A percentile compares a stretch with the other conserved stretches of the same genome.
Conservation (phyloP, 2,329 filamentous ascomycete genomes). For the Sclerotinia minor region DNA sequence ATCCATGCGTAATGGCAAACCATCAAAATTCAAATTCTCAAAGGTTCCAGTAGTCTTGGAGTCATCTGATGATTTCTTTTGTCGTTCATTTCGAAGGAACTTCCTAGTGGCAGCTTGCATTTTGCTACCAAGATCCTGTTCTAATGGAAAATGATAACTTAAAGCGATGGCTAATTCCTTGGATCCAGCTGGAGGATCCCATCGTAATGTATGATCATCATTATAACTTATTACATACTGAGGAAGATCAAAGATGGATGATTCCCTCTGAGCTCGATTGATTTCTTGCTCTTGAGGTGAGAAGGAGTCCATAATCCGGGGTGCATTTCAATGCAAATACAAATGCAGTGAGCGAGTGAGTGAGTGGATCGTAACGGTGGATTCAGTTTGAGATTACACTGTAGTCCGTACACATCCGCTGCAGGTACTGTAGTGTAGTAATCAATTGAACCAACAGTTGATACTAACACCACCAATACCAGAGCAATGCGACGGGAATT, state of each 20-base stretch:
- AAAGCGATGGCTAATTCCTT: slow-evolving; percentile 31
- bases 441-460: slow-evolving; percentile 1
- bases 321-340: slow-evolving; percentile 20
- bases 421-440: slow-evolving; percentile 1
- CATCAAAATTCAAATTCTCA: slow-evolving; percentile 8
- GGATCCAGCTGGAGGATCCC: slow-evolving; percentile 27
- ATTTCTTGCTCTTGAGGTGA: slow-evolving; percentile 16
- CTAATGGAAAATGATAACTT: slow-evolving; percentile 32
- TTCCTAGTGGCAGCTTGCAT: slow-evolving; percentile 30
- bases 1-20: slow-evolving; percentile 8
- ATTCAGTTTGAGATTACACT: slow-evolving; percentile 3
- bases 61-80: slow-evolving; percentile 7
- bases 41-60: not conserved
- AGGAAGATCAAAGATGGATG: slow-evolving; percentile 24
- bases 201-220: slow-evolving; percentile 30
- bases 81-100: slow-evolving; percentile 25
- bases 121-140: slow-evolving; percentile 28
- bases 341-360: too few species aligned
- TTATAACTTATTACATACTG: slow-evolving; percentile 28
- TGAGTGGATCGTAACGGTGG: not conserved
- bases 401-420: not conserved
- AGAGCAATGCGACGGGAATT: not conserved
- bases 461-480: not conserved
- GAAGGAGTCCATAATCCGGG: slow-evolving; percentile 17
- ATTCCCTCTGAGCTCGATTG: slow-evolving; percentile 22